These are phyloP conservation scores for Mycena indigotica DNA, from an alignment of 768 basidiomycete species.

Conservation along the genomic window DNA sequence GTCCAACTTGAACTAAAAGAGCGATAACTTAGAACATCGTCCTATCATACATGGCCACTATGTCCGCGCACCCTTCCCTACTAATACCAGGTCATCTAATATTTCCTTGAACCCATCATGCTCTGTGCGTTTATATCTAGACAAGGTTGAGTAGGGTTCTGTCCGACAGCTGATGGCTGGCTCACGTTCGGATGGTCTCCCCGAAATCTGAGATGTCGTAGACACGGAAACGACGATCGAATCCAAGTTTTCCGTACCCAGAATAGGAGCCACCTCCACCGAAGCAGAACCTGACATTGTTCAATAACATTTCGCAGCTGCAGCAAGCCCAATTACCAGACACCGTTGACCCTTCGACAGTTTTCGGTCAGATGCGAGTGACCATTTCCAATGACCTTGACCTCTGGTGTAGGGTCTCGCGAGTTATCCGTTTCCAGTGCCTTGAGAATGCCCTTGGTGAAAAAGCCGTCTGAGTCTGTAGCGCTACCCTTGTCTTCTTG, in stretches of 20 bases:
- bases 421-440: conserved; percentile 72
- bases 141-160: background rate
- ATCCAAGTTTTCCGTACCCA: conserved; percentile 80
- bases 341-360: conserved; percentile 78
- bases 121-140: conserved; percentile 69
- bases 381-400: conserved; percentile 89
- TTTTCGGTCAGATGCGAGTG: conserved; percentile 92
- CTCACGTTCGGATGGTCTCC: conserved; percentile 80
- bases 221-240: conserved; percentile 88
- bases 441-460: conserved; percentile 75
- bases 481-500: conserved; percentile 63
- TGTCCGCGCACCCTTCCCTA: conserved; percentile 50
- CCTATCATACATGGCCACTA: conserved; percentile 6
- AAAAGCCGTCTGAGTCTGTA: conserved; percentile 79
- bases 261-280: conserved; percentile 58
- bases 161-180: too few relatives aligned
- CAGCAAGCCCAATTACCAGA: conserved; percentile 61
- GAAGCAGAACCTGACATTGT: conserved; percentile 12
- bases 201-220: conserved; percentile 89
- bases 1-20: too few relatives aligned
- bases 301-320: background rate
- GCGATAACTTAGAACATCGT: background rate
- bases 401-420: conserved; percentile 57
- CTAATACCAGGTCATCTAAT: conserved; percentile 63
- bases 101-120: conserved; percentile 52